phyloP scores from a whole-genome alignment of 108 stramenopile genomes.

The Nitzschia palea region DNA sequence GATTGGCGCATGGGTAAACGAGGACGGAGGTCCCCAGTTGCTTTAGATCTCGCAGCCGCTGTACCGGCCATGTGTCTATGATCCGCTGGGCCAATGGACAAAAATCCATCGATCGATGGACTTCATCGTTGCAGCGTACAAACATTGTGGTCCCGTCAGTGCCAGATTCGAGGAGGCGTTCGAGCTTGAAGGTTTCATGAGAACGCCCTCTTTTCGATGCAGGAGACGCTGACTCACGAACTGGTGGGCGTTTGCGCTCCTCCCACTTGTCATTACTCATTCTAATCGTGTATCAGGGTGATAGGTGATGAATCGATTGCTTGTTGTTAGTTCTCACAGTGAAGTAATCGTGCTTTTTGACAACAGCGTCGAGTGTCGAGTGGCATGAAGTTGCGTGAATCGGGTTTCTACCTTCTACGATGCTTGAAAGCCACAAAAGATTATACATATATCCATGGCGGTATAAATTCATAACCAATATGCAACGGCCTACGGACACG shows the following conservation, averaged over 20 bases:
- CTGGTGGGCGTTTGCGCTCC: constrained; percentile 10
- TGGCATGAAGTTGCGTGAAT: too few species aligned
- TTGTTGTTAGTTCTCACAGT: too few species aligned
- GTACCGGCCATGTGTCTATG: constrained; percentile 73
- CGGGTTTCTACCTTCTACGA: too few species aligned
- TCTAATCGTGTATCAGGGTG: not conserved
- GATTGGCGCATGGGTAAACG: constrained; percentile 79
- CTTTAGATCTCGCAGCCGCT: constrained; percentile 81
- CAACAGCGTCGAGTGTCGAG: too few species aligned
- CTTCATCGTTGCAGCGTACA: constrained; percentile 62
- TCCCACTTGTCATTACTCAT: constrained; percentile 5
- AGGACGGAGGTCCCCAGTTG: constrained; percentile 79
- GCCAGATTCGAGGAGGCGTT: not conserved
- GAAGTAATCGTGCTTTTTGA: too few species aligned
- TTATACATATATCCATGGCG: too few species aligned
- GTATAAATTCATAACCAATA: too few species aligned
- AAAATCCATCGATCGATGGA: constrained; percentile 66
- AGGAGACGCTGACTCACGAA: not conserved
- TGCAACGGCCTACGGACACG: too few species aligned
- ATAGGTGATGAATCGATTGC: too few species aligned
- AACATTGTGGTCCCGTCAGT: not conserved
- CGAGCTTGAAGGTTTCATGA: not conserved
- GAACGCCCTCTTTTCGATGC: not conserved
- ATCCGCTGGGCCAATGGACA: constrained; percentile 72
- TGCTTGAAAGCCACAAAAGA: too few species aligned